Evolutionary conservation across 2,329 filamentous ascomycete genomes (phyloP), one percentile per base, ranked within the genome.

Genomic region (Hymenoscyphus infarciens): DNA sequence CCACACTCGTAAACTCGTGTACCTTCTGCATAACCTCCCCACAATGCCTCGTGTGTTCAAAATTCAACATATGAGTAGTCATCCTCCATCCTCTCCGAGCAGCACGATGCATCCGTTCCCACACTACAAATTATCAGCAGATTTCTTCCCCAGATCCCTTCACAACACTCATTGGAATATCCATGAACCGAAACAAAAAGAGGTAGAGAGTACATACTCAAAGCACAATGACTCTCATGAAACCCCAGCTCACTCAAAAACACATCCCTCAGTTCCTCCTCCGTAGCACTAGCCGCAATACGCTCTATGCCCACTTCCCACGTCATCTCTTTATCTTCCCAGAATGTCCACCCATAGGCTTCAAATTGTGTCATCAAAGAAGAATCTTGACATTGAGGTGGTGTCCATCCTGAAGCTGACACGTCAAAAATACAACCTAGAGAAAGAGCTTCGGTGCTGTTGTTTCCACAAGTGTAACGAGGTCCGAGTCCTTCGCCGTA

Each of bases 381-480:
- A 4, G 29, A 8, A 35, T 56, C 55, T 13, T 33, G n/a, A 19
- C 55, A 56, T 56, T 56, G 29, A n/a, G 10, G 10, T 8, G 31
- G 55, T 29, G 45, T 25, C 33, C 33, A 49, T 11, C 56, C 38
- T 13, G 22, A 31, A 3, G 45, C 39, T 27, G 38, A 42, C 38
- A 58, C 49, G 22, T 45, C 35, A 39, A 58, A 45, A 33, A 58
- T 31, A 27, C 56, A 57, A 27, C 56, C 31, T n/a, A 33, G 27
- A 13, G 22, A 6, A 5, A 56, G 25, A 22, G 55, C 55, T 38
- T 56, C 55, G 13, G 55, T 35, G n/a, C 27, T 33, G 31, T 29
- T 33, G 27, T 56, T 56, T 5, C 55, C 55, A 19, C 29, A 56
- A 4, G 39, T n/a, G 7, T 45, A 45, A 6, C 16, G 16, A 1